Conservation (phyloP, 352 stramenopile species). For the Nothophytophthora sp. region DNA sequence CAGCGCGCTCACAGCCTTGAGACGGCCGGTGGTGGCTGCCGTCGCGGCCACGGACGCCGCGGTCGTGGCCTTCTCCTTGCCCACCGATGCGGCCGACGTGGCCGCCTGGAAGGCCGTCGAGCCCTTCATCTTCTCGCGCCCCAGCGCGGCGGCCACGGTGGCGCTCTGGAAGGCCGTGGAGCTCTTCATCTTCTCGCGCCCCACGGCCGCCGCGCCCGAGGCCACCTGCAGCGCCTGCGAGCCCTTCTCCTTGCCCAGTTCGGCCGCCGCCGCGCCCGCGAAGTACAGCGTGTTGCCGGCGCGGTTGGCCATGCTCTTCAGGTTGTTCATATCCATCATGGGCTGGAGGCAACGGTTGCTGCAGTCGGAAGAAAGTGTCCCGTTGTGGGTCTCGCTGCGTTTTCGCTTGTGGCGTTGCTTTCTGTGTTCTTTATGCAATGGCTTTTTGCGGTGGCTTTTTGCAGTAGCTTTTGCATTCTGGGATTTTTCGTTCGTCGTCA, state of each 20-base stretch:
- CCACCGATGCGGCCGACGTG: conserved; percentile 49
- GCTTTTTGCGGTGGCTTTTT: no score
- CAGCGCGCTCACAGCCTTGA: conserved; percentile 54
- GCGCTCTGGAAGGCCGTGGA: conserved; percentile 65
- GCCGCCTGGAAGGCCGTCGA: conserved; percentile 59
- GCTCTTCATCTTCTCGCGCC: conserved; percentile 59
- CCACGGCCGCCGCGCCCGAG: conserved; percentile 46
- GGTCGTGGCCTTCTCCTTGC: conserved; percentile 54
- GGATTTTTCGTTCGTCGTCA: no score
- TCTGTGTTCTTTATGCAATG: no score
- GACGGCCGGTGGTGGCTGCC: conserved; percentile 45
- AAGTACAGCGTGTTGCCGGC: conserved; percentile 75
- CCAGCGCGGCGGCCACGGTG: conserved; percentile 43
- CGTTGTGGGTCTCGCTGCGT: no score
- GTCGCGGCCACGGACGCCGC: conserved; percentile 45
- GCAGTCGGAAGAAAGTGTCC: no score
- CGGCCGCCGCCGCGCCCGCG: conserved; percentile 47
- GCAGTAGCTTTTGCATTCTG: no score
- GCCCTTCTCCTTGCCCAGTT: conserved; percentile 60
- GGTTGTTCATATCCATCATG: conserved; percentile 57
- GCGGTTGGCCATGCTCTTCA: conserved; percentile 75
- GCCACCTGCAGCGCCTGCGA: conserved; percentile 50
- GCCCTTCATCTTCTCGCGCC: conserved; percentile 61
- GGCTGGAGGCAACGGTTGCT: not conserved
- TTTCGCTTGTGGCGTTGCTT: conserved; percentile 31